Base-by-base conservation (phyloP, 1,284 basidiomycete species). In the Vanrija sp. region DNA sequence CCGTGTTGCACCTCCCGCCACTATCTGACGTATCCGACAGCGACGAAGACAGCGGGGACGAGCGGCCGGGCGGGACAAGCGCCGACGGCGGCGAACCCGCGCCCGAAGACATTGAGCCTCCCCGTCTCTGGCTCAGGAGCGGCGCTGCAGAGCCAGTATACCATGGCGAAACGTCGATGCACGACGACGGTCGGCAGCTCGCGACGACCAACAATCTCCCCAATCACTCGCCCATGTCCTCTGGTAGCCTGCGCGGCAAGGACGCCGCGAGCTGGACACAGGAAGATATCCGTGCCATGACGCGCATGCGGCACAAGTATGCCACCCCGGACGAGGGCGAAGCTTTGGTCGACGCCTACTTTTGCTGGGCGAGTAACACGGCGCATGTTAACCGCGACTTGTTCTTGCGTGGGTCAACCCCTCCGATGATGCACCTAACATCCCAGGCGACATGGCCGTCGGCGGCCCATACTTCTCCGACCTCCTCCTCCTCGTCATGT, bases 401-500 rank as follows among this genome's bases (percentile, higher is more conserved):
- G 15, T 65, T 65, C 43, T 53, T 65, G 15, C 58, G 63, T 61
- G 29, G 49, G 59, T 51, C 42, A 12, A 1, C 10, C 28, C 8
- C 10, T 12, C 28, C 9, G 5, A 3, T 34, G 34, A 2, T 12
- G 3, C 16, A 16, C 39, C 52, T 53, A 21, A 53, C 43, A 44
- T 10, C 34, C 0, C 48, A 61, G 59, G 59, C 21, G 63, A 65
- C 42, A 65, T 65, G 63, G 63, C 63, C 1, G 28, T 57, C 3
- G 53, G 60, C 28, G 63, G 63, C 1, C 63, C 58, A 6, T 61
- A 60, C 54, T 65, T 62, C 25, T 59, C 59, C 34, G 55, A 62
- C 23, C 52, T 65, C 12, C 56, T 65, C n/a, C 47, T 65, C 21
- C 49, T 65, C 10, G 58, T 57, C 25, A 52, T 62, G 46, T 65